These are phyloP conservation scores for Amborella trichopoda DNA, from an alignment of 164 flowering plant genomes.

Conservation along the genomic window DNA sequence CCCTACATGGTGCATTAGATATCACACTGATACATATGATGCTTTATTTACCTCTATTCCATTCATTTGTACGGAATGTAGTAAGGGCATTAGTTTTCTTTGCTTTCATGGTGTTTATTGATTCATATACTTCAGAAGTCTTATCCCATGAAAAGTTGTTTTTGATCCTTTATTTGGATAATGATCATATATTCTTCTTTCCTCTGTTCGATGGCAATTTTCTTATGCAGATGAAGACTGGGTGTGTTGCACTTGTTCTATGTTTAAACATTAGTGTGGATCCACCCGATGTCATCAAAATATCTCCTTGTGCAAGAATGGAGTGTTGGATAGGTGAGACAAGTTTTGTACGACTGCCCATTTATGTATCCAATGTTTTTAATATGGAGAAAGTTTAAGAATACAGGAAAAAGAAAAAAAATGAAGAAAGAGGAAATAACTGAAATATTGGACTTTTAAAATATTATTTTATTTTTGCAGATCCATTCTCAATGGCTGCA, in stretches of 20 bases:
- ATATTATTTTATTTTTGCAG: conserved; percentile 21
- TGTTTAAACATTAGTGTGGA: conserved; percentile 94
- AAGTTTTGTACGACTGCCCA: no score
- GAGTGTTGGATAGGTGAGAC: conserved; percentile 97
- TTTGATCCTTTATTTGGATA: no score
- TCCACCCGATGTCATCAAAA: conserved; percentile 98
- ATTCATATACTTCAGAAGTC: not conserved
- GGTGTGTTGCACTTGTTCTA: conserved; percentile 88
- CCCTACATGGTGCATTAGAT: no score
- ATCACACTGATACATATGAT: no score
- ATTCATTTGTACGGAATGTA: not conserved
- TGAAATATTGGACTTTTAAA: not conserved
- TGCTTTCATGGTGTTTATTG: not conserved
- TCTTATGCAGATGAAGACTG: conserved; percentile 93
- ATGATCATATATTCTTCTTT: no score
- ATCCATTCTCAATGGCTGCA: conserved; percentile 91
- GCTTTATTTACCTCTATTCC: not conserved
- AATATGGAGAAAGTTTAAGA: no score
- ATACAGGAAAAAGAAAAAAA: not conserved
- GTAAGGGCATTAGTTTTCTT: not conserved
- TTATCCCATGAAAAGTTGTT: not conserved
- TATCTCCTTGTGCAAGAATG: conserved; percentile 98
- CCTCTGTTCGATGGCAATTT: conserved; percentile 7
- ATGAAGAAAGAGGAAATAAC: not conserved
- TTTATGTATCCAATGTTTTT: not conserved